phyloP scores from a whole-genome alignment of 2,329 filamentous ascomycete species.

The Chrysosporium queenslandicum region DNA sequence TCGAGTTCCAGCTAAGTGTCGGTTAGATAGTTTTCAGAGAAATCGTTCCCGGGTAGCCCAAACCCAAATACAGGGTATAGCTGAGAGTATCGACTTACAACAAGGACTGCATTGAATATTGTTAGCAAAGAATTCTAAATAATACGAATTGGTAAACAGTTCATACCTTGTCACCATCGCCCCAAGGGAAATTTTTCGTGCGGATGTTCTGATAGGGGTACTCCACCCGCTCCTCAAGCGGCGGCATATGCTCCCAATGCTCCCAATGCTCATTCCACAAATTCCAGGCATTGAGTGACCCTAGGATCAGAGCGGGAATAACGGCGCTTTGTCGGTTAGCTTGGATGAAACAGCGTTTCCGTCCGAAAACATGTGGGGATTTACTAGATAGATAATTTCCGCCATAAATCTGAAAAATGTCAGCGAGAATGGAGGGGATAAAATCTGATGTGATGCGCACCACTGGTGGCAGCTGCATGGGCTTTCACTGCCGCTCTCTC shows the following conservation, averaged over 20 bases:
- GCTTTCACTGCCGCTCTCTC: conserved; percentile 85
- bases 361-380: not conserved
- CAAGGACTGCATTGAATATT: conserved; percentile 44
- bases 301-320: conserved; percentile 61
- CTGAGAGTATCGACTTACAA: conserved; percentile 59
- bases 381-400: conserved; percentile 92
- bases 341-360: no score
- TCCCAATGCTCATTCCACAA: conserved; percentile 97
- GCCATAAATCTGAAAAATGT: conserved; percentile 66
- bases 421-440: conserved; percentile 20
- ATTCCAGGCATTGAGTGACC: conserved; percentile 71
- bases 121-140: conserved; percentile 6
- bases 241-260: conserved; percentile 76
- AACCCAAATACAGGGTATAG: no score
- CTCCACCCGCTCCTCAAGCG: conserved; percentile 81
- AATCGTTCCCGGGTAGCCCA: no score
- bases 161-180: conserved; percentile 84
- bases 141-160: not conserved
- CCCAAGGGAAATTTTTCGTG: conserved; percentile 90
- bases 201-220: conserved; percentile 98
- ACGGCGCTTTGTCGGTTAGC: conserved; percentile 51
- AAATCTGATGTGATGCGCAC: conserved; percentile 39
- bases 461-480: conserved; percentile 73
- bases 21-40: no score
- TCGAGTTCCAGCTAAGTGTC: conserved; percentile 69